Conservation (phyloP, 257 asterid species). For the Salvia rosmarinus region DNA sequence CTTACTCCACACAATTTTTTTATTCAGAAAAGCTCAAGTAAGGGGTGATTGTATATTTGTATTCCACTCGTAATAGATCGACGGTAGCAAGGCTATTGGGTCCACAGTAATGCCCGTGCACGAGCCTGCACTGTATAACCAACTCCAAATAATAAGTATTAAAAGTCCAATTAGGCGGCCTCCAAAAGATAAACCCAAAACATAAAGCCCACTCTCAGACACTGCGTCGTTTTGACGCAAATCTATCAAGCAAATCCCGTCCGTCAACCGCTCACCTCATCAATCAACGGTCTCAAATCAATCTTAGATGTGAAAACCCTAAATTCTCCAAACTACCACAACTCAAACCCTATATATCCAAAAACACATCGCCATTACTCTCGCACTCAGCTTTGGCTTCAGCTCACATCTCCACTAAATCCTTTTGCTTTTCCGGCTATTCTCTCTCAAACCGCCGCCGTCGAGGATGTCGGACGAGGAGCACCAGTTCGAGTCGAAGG, state of each 20-base stretch:
- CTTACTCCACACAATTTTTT: too few species aligned
- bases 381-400: background rate
- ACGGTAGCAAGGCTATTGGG: background rate
- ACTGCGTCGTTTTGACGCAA: constrained; percentile 51
- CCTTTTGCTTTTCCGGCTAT: background rate
- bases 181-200: constrained; percentile 8
- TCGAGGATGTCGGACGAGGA: constrained; percentile 71
- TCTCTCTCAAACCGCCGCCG: constrained; percentile 28
- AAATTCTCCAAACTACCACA: background rate
- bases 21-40: too few species aligned
- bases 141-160: background rate
- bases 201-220: constrained; percentile 5
- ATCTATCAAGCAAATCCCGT: constrained; percentile 29
- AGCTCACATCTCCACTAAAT: background rate
- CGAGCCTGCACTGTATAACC: background rate
- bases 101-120: background rate
- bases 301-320: constrained; percentile 33
- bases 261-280: constrained; percentile 31
- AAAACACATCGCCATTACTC: background rate
- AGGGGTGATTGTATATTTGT: too few species aligned
- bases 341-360: constrained; percentile 29
- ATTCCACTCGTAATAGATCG: too few species aligned
- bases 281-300: constrained; percentile 26
- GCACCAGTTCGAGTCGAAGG: constrained; percentile 67
- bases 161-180: background rate